Base-by-base conservation (phyloP, 2,329 filamentous ascomycete genomes). In the Colletotrichum euphorbiae region DNA sequence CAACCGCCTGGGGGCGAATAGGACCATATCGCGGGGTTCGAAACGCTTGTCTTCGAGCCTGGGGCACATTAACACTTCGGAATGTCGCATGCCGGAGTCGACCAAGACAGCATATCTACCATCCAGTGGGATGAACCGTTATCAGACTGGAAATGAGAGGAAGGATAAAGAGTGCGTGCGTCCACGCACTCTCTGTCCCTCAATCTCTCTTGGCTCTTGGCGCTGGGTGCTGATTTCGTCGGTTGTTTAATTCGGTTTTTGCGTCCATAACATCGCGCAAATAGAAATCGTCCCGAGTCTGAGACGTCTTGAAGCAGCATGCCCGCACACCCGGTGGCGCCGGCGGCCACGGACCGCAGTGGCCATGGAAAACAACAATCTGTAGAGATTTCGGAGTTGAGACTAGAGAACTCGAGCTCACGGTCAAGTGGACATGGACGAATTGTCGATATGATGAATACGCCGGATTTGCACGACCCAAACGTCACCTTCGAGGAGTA, bases 401-500 rank as follows among this genome's bases (percentile, higher is more conserved):
- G 13, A 12, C 43, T 45, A 5, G 36, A 54, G 17, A 24, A 36
- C 4, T 36, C 38, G 4, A 51, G 17, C 11, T 31, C 15, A 1
- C 58, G 36, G 6, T n/a, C 7, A 2, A 21, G 31, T 33, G 50
- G 33, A 24, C n/a, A 57, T 4, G 60, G 51, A 17, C 60, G 55
- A 17, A 12, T 33, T 8, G 6, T 54, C 21, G 24, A 59, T 46
- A 59, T 48, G 8, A 52, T 58, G 54, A 24, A 54, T 46, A 13
- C 52, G 38, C 17, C 46, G 2, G 46, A 48, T 12, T 48, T 71
- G 21, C 72, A 75, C 62, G 74, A 75, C 46, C 67, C 65, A 4
- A 67, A 59, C 40, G 70, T 75, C 36, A 72, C 69, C 4, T 74
- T 75, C 52, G 74, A 75, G 28, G 74, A 75, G 38, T 75, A 75